Evolutionary conservation across 2,329 filamentous ascomycete species (phyloP).

Genomic region (Myriosclerotinia curreyana): DNA sequence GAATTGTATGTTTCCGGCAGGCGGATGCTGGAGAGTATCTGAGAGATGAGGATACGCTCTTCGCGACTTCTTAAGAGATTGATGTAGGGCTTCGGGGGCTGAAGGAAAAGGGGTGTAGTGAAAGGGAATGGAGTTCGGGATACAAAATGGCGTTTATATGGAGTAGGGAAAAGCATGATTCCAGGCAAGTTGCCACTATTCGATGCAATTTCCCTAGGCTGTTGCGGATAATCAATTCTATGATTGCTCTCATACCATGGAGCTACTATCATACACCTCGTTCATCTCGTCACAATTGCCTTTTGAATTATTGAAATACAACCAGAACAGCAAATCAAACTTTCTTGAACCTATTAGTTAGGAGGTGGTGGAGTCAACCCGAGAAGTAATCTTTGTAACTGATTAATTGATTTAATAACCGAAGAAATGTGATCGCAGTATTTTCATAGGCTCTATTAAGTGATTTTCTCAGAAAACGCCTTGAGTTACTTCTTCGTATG

Average conservation of each 20-base stretch:
- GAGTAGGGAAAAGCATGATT: slow-evolving; percentile 8
- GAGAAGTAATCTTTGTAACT: no score
- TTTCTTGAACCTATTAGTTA: not conserved
- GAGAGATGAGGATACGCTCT: slow-evolving; percentile 71
- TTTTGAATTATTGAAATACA: no score
- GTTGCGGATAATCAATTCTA: not conserved
- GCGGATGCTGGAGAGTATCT: slow-evolving; percentile 94
- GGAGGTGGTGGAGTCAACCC: no score
- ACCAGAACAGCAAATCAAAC: no score
- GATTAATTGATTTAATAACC: no score
- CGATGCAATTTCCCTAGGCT: not conserved
- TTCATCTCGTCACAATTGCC: no score
- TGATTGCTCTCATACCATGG: not conserved
- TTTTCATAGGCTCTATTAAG: no score
- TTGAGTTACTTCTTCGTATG: no score
- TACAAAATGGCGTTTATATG: slow-evolving; percentile 13
- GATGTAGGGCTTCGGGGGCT: not conserved
- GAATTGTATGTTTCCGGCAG: slow-evolving; percentile 84
- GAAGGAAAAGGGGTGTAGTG: not conserved
- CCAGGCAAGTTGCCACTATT: slow-evolving; percentile 7
- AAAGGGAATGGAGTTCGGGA: slow-evolving; percentile 19
- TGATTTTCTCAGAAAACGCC: no score
- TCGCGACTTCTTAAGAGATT: slow-evolving; percentile 45
- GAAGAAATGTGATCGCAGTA: no score
- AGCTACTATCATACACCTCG: not conserved